Evolutionary conservation across 805 yeast species (phyloP), one percentile per base, ranked within the genome.

Genomic region (Spathaspora arborariae): DNA sequence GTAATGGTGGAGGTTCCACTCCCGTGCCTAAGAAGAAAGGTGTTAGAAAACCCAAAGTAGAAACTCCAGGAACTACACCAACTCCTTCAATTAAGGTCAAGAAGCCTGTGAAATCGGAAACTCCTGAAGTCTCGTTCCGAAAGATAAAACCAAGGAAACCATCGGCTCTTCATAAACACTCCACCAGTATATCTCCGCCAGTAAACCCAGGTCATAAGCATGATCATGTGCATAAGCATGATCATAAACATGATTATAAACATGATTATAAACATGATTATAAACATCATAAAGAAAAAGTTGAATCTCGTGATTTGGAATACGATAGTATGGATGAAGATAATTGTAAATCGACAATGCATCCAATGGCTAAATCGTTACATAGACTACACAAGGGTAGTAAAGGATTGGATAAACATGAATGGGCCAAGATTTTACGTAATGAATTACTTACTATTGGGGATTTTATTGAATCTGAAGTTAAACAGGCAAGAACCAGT

Each of bases 251-350:
- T 24, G 27, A 10, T n/a, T 4, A 39, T 15, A 5, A 30, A 11
- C 47, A 44, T 40, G 20, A 26, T 13, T 30, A 30, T 11, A 18
- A 45, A 13, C 30, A 40, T 20, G 11, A 36, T 1, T 45, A 45
- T 41, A 19, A 15, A 15, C 43, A 19, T 39, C 39, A 46, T 10
- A n/a, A 42, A 18, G 10, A 20, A 15, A 10, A n/a, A 19, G 7
- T 34, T 58, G 35, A 40, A 20, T 8, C 34, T 13, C 52, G 55
- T 49, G 77, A 62, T 20, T 70, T 75, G 52, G 94, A 85, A 53
- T 85, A 84, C 56, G 86, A 80, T 21, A 81, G 87, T 51, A 83
- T 85, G 89, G 92, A 88, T 62, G 95, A 88, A 59, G 78, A 70
- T 3, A 73, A 70, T 33, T 86, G 95, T 56, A 81, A 82, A 60